Conservation (phyloP, 768 basidiomycete species). For the Macrolepiota albuminosa region DNA sequence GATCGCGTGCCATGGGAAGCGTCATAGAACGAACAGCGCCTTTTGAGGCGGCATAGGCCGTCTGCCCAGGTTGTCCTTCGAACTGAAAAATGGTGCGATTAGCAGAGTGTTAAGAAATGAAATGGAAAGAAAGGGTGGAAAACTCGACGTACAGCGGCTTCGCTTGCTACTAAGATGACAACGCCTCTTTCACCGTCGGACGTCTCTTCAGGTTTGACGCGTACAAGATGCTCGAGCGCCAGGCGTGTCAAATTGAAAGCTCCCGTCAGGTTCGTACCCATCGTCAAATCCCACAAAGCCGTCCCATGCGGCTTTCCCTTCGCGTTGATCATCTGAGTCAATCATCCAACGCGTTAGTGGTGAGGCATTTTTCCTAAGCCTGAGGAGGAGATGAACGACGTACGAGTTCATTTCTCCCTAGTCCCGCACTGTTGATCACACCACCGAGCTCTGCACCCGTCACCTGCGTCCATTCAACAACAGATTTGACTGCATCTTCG, state of each 20-base stretch:
- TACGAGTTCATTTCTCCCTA: conserved; percentile 21
- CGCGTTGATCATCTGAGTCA: conserved; percentile 38
- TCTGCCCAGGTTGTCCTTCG: conserved; percentile 54
- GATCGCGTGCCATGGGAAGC: conserved; percentile 57
- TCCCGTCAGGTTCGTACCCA: conserved; percentile 54
- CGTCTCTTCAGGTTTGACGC: conserved; percentile 39
- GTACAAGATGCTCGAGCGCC: conserved; percentile 44
- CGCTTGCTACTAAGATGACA: conserved; percentile 51
- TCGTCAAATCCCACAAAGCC: conserved; percentile 46
- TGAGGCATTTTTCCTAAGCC: not conserved
- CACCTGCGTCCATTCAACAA: conserved; percentile 34
- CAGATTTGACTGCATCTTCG: conserved; percentile 31
- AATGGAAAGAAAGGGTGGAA: not conserved
- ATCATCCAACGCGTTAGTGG: conserved; percentile 7
- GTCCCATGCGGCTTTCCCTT: conserved; percentile 42
- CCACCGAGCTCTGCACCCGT: conserved; percentile 47
- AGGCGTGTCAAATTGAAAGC: conserved; percentile 56
- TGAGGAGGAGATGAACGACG: not conserved
- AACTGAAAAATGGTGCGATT: conserved; percentile 28
- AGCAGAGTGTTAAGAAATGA: not conserved
- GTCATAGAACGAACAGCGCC: conserved; percentile 56
- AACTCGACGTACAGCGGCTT: conserved; percentile 42
- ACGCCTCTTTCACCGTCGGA: conserved; percentile 53
- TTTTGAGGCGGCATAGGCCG: conserved; percentile 54
- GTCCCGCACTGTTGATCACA: conserved; percentile 55